Evolutionary conservation across 768 basidiomycete genomes (phyloP), one percentile per base, ranked within the genome.

Genomic region (Mycena galopus): DNA sequence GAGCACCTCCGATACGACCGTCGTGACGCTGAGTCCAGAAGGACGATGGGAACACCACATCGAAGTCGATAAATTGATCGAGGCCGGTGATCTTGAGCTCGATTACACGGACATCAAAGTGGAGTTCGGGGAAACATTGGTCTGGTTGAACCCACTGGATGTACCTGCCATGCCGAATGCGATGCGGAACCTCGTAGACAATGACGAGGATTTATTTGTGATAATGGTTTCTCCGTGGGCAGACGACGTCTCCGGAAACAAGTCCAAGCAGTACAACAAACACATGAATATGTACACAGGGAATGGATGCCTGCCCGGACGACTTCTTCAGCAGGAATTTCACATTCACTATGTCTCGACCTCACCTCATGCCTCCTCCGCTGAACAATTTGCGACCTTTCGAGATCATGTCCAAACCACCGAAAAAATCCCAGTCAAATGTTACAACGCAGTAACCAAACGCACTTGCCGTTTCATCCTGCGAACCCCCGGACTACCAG

Each of bases 401-500:
- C 65, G 71, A 19, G 64, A 69, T 16, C 56, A 51, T 29, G 55
- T 55, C 39, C 68, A 67, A 23, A 58, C 30, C 37, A 75, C 74
- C 14, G 64, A 71, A 42, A 37, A 21, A 2, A 59, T 60, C 17
- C 74, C 74, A 0, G 33, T 70, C 1, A 56, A 37, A 14, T 62
- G 59, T 17, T 75, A 65, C 59, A 63, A 75, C 53, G 71, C 62
- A 1, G 67, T 53, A 3, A 73, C 60, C 3, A 29, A 69, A 14
- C 50, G 57, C 4, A 71, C 33, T 16, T 73, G 56, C 55, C 55
- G 60, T 3, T 50, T 65, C 5, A 62, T 76, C 8, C 9, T 77
- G 10, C 60, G 67, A 1, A 37, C 61, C 4, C 72, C 67, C 9
- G 63, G 60, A 17, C 51, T 75, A 2, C 73, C 75, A 9, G 73